Evolutionary conservation across 139 green algal species (phyloP), one percentile per base, ranked within the genome.

Genomic region (Diplosphaera chodatii): DNA sequence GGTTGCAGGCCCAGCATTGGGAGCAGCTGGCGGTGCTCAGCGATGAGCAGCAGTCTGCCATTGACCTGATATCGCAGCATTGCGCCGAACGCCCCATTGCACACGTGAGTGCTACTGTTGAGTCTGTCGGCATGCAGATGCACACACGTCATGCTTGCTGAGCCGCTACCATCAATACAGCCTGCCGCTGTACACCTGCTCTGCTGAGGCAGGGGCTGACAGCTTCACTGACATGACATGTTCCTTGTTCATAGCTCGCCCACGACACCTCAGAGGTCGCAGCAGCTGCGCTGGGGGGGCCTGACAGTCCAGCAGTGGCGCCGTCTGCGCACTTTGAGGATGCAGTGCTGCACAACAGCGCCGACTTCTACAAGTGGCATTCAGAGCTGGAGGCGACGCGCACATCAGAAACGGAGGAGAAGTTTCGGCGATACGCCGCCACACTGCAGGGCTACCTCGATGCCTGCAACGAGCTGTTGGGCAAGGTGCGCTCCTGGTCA

Each of bases 341-440:
- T 37, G 81, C 80, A 1, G 81, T 89, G 27, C 78, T 95, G 69
- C 90, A 93, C 32, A 93, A 90, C 74, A 87, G 41, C 68, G 74
- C 79, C 32, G 77, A 96, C 59, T 97, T 97, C 76, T 91, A 94
- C 78, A 90, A 91, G 71, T 97, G 92, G 92, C 85, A 94, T 62
- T 72, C 75, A 28, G 89, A 96, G 75, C 80, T 97, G 71, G 92
- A 97, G 66, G 85, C 89, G 3, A 84, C 87, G 4, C 84, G 87
- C 66, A 85, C 83, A 0, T 76, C 67, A 1, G 89, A 96, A 72
- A 91, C 91, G 18, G 92, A 97, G 77, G 82, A 87, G 40, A 96
- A 96, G 79, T 96, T 95, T 72, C 78, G 84, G 37, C 78, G 84
- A 1, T 96, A 96, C 66, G 77, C 73, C 1, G 67, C 59, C 4